Conservation (phyloP, 1,284 basidiomycete genomes). For the Kwoniella shivajii region DNA sequence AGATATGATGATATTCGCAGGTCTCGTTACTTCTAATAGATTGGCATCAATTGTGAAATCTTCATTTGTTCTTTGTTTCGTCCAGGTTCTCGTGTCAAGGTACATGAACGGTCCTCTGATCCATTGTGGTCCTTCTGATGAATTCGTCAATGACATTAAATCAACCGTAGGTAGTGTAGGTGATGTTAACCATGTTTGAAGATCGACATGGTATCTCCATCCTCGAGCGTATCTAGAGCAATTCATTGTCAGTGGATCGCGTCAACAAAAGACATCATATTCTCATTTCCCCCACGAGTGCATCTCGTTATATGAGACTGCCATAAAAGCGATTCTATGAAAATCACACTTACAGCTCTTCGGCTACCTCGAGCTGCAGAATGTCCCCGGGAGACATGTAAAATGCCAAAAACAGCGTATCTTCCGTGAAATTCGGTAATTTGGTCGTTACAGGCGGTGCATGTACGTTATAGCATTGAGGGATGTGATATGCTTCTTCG, state of each 20-base stretch:
- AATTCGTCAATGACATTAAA: constrained; percentile 5
- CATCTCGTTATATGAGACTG: too few relatives aligned
- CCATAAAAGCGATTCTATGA: too few relatives aligned
- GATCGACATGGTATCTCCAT: constrained; percentile 97
- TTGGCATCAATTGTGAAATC: constrained; percentile 46
- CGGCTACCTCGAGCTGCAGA: constrained; percentile 85
- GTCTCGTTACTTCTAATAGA: constrained; percentile 43
- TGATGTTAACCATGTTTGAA: constrained; percentile 87
- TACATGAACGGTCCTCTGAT: constrained; percentile 49
- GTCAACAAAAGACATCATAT: too few relatives aligned
- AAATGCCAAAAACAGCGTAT: constrained; percentile 99
- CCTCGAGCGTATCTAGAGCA: constrained; percentile 80
- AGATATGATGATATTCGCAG: constrained; percentile 31
- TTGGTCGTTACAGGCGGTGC: constrained; percentile 86
- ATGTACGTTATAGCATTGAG: constrained; percentile 90
- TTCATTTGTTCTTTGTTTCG: constrained; percentile 42
- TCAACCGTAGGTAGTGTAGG: constrained; percentile 39
- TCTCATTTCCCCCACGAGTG: too few relatives aligned
- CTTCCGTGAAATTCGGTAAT: constrained; percentile 87
- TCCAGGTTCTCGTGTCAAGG: constrained; percentile 49
- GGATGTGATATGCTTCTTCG: constrained; percentile 70
- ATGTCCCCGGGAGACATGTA: constrained; percentile 92
- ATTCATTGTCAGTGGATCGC: background rate
- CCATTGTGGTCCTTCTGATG: constrained; percentile 26
- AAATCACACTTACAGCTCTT: constrained; percentile 85